Conservation (phyloP, 2,329 filamentous ascomycete genomes). For the Aspergillus pseudotamarii region DNA sequence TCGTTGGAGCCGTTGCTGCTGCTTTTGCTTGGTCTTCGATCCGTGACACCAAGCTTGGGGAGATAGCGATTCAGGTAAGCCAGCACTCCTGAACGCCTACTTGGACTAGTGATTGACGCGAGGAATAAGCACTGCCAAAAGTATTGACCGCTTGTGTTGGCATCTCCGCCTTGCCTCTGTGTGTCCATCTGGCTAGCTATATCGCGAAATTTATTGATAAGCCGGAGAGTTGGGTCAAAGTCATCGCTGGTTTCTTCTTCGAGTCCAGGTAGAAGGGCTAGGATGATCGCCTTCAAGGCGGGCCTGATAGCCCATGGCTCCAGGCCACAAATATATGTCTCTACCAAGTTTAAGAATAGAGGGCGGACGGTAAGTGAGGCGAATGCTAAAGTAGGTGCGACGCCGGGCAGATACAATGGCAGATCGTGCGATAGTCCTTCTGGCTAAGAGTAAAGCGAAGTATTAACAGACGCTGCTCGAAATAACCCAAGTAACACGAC, state of each 20-base stretch:
- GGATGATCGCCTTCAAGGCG: slow-evolving; percentile 84
- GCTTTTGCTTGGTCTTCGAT: slow-evolving; percentile 32
- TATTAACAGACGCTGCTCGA: slow-evolving; percentile 16
- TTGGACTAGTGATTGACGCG: slow-evolving; percentile 86
- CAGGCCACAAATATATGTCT: slow-evolving; percentile 75
- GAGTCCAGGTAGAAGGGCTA: slow-evolving; percentile 85
- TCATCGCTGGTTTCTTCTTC: slow-evolving; percentile 98
- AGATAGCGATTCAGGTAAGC: slow-evolving; percentile 81
- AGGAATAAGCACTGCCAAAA: slow-evolving; percentile 99
- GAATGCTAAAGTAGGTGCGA: slow-evolving; percentile 88
- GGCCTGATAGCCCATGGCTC: slow-evolving; percentile 74
- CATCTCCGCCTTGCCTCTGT: slow-evolving; percentile 52
- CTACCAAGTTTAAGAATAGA: slow-evolving; percentile 80
- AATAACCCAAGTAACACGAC: slow-evolving; percentile 18
- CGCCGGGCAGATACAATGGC: slow-evolving; percentile 83
- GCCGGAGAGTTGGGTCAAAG: slow-evolving; percentile 81
- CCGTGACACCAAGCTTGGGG: slow-evolving; percentile 65
- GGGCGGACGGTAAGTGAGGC: slow-evolving; percentile 89
- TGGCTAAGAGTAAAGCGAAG: slow-evolving; percentile 40
- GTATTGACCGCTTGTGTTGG: slow-evolving; percentile 72
- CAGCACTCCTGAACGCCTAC: slow-evolving; percentile 79
- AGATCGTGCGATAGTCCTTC: slow-evolving; percentile 81
- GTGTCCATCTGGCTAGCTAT: slow-evolving; percentile 58
- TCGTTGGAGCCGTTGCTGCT: slow-evolving; percentile 30
- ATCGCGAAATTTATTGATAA: slow-evolving; percentile 76